Base-by-base conservation (phyloP, 176 grass and related monocot species). In the Poa annua region DNA sequence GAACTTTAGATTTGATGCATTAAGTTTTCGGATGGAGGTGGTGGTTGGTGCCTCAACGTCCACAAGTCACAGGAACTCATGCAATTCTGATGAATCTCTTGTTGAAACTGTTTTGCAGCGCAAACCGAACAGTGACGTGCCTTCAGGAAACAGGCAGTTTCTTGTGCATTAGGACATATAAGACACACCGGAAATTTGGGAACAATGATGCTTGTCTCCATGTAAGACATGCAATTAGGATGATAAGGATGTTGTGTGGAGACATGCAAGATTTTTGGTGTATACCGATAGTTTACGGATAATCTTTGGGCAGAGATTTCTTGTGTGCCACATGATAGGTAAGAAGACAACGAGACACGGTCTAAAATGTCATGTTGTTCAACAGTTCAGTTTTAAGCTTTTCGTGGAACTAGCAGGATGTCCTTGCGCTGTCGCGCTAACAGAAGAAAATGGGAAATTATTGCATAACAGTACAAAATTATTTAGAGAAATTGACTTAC, bases 31-130 rank as follows among this genome's bases (percentile, higher is more conserved):
- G 69, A 71, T 76, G 19, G 54, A 63, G 55, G 11, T 3, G 66
- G 65, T 83, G 26, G 86, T 53, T 81, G 83, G 71, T 25, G 77
- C 61, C 44, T 81, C 60, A 6, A 35, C 88, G 25, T 77, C 86
- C 63, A 76, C 49, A 62, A 25, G 48, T 54, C 73, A 63, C 41
- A 14, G 51, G 52, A 19, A n/a, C 11, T 62, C 47, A 33, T 25
- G 39, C 4, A 24, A 16, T 52, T 25, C 67, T 39, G 55, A 64
- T 42, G 68, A 35, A 78, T 41, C 20, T 86, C 55, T 67, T 42
- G 13, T 48, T 47, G 4, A 42, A 85, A 77, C 72, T 81, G 78
- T 85, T 85, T 20, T 85, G 71, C 71, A 71, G 33, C 41, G 47
- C 39, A 80, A 48, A 47, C 8, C 42, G 35, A 74, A 86, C 36